Conservation (phyloP, 768 basidiomycete genomes). For the Brasilioporus rufonigricans region DNA sequence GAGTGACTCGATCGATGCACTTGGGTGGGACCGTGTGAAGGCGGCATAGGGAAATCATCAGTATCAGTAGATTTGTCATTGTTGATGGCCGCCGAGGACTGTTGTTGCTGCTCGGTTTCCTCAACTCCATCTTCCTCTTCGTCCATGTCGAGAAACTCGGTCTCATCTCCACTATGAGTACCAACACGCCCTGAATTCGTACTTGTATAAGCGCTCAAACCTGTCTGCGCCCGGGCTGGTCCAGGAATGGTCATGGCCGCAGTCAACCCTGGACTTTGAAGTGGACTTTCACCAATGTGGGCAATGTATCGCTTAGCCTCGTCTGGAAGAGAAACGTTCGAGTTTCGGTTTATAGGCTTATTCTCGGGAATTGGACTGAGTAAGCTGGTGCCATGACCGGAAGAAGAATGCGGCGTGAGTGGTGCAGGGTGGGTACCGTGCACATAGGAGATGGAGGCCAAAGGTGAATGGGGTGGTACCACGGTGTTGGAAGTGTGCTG, state of each 20-base stretch:
- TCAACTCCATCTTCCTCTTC: conserved; percentile 34
- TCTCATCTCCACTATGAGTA: conserved; percentile 29
- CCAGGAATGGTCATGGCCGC: neutral
- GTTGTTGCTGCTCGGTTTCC: conserved; percentile 11
- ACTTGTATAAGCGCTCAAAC: neutral
- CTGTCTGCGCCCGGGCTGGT: neutral
- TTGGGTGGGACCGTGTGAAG: conserved; percentile 27
- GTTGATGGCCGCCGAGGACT: conserved; percentile 5
- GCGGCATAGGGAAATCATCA: conserved; percentile 55
- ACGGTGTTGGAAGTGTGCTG: conserved; percentile 24
- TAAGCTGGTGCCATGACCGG: conserved; percentile 12
- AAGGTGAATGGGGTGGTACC: conserved; percentile 12
- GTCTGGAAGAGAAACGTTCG: conserved; percentile 68
- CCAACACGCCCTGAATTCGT: conserved; percentile 9
- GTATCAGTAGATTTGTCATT: conserved; percentile 37
- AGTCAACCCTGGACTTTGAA: conserved; percentile 43
- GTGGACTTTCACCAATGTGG: conserved; percentile 63
- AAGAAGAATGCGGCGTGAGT: conserved; percentile 20
- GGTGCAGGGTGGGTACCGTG: conserved; percentile 11
- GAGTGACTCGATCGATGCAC: conserved; percentile 3
- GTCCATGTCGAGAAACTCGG: conserved; percentile 66
- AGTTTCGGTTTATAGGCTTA: conserved; percentile 55
- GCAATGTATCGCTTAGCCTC: conserved; percentile 74
- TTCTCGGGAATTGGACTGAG: conserved; percentile 31
- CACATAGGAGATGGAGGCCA: conserved; percentile 14